Percentiles rank a stretch among this genome's conserved stretches.
Evolutionary conservation across 2,329 filamentous ascomycete species (phyloP).

Genomic region (Fusarium sp.): DNA sequence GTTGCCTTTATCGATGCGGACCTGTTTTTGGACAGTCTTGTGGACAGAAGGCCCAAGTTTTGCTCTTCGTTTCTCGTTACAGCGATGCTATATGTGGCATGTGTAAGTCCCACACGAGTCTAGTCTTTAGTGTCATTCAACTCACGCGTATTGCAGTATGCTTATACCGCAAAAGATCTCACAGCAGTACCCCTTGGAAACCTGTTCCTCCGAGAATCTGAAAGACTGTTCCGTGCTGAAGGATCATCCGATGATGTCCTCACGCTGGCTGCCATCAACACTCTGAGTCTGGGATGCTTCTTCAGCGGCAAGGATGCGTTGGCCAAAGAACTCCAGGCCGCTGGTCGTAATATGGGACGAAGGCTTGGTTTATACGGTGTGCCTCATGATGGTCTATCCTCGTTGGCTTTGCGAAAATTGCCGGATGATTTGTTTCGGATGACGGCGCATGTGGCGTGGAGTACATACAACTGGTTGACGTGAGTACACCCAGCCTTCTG

Average conservation of each 20-base stretch:
- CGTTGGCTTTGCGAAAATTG: background rate
- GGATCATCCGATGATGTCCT: background rate
- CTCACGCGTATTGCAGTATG: background rate
- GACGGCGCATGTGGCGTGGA: slow-evolving; percentile 3
- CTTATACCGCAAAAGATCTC: background rate
- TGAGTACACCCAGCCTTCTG: background rate
- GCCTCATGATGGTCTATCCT: background rate
- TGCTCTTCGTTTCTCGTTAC: slow-evolving; percentile 12
- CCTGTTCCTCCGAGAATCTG: background rate
- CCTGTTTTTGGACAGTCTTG: background rate
- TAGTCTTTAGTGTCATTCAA: background rate
- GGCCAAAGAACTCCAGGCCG: background rate
- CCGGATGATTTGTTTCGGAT: background rate
- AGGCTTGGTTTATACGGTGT: background rate
- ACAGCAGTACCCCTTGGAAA: background rate
- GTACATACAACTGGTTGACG: slow-evolving; percentile 6
- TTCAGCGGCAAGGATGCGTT: background rate
- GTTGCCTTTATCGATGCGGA: slow-evolving; percentile 3
- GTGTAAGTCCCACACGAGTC: background rate
- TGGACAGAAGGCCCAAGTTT: background rate
- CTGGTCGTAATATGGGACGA: background rate
- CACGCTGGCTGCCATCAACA: background rate
- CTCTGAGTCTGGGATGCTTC: background rate
- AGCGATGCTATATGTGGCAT: slow-evolving; percentile 4
- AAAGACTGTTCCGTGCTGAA: background rate